Evolutionary conservation across 2,329 filamentous ascomycete genomes (phyloP).

Genomic region (Fusarium brachygibbosum): DNA sequence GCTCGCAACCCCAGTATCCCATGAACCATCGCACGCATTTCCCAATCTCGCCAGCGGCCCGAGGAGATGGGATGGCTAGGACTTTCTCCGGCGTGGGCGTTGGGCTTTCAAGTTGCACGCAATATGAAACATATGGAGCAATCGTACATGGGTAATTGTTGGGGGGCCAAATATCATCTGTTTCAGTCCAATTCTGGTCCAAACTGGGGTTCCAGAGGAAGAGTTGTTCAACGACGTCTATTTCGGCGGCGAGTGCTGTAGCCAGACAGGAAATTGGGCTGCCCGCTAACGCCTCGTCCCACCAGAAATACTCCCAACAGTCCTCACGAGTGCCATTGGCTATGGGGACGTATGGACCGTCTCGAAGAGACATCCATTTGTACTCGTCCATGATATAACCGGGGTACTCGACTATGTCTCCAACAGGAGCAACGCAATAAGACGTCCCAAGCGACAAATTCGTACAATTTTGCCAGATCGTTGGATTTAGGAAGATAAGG

Average conservation of each 20-base stretch:
- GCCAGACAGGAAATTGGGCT: neutral
- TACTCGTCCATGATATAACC: neutral
- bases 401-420: too few relatives aligned
- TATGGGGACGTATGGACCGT: neutral
- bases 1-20: neutral
- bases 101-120: neutral
- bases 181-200: neutral
- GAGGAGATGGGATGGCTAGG: neutral
- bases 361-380: fast-evolving
- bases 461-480: too few relatives aligned
- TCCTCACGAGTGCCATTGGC: neutral
- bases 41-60: neutral
- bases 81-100: neutral
- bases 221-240: neutral
- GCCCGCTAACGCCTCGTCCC: neutral
- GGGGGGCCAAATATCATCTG: neutral
- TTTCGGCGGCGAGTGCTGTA: too few relatives aligned
- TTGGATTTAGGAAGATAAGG: too few relatives aligned
- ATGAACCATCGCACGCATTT: neutral
- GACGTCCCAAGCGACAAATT: too few relatives aligned
- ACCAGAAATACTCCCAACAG: neutral
- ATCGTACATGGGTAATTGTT: neutral
- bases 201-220: neutral
- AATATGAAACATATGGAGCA: neutral
- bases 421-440: too few relatives aligned